These are phyloP conservation scores for Hypericum androsaemum DNA, from an alignment of 345 rosid genomes.

Conservation along the genomic window DNA sequence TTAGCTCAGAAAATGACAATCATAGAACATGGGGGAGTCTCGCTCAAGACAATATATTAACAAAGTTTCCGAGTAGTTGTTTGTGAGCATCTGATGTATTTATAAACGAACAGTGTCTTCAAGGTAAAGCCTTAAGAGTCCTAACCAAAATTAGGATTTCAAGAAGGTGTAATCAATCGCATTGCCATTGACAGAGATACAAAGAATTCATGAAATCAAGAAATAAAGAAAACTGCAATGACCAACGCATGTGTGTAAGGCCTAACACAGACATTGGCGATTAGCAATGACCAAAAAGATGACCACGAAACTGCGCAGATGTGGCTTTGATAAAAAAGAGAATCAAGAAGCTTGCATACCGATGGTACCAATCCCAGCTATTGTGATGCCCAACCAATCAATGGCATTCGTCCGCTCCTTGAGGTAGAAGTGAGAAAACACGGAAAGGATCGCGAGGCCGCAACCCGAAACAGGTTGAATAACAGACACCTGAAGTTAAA, in stretches of 20 bases:
- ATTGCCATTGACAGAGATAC: not conserved
- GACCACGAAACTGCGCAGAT: not conserved
- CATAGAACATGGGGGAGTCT: not conserved
- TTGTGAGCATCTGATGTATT: too few species aligned
- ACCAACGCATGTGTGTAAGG: too few species aligned
- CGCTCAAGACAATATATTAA: not conserved
- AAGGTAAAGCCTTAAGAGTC: too few species aligned
- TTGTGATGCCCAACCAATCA: slow-evolving; percentile 92
- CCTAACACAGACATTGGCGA: not conserved
- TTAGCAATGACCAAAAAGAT: not conserved
- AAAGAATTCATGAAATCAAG: too few species aligned
- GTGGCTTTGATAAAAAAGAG: slow-evolving; percentile 1
- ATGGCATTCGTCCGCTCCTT: slow-evolving; percentile 84
- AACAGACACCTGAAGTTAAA: slow-evolving; percentile 63
- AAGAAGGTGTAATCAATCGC: too few species aligned
- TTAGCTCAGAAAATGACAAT: not conserved
- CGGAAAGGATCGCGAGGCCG: slow-evolving; percentile 89
- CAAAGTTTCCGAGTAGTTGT: too few species aligned
- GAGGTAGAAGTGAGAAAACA: slow-evolving; percentile 89
- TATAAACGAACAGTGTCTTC: slow-evolving; percentile 10
- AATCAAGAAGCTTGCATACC: slow-evolving; percentile 38
- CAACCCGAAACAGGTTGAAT: slow-evolving; percentile 98
- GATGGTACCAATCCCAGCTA: slow-evolving; percentile 94
- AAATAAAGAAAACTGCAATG: not conserved
- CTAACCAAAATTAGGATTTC: too few species aligned